Conservation (phyloP, 2,329 filamentous ascomycete genomes). For the Akanthomyces uredinophilus region DNA sequence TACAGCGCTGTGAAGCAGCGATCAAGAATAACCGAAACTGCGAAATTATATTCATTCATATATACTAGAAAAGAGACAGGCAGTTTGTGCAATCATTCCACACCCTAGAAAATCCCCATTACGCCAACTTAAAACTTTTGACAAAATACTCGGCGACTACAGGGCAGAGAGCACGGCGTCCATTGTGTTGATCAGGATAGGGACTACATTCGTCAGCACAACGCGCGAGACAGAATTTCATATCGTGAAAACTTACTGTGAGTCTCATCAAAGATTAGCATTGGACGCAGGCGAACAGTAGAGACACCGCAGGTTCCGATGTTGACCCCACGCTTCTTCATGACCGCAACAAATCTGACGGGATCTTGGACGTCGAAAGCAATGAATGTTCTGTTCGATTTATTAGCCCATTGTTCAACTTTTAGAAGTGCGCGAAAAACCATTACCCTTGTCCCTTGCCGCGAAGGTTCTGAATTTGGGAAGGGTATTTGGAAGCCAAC, state of each 20-base stretch:
- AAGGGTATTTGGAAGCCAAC: slow-evolving; percentile 61
- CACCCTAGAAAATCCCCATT: not conserved
- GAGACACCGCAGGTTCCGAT: slow-evolving; percentile 68
- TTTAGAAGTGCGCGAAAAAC: not conserved
- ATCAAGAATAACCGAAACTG: not conserved
- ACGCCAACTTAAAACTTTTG: too few species aligned
- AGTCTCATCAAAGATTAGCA: slow-evolving; percentile 47
- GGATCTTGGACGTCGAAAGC: slow-evolving; percentile 70
- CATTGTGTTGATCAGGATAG: slow-evolving; percentile 24
- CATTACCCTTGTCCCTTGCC: slow-evolving; percentile 51
- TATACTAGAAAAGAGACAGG: not conserved
- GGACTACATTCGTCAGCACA: slow-evolving; percentile 12
- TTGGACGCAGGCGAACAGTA: slow-evolving; percentile 69
- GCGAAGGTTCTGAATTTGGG: slow-evolving; percentile 66
- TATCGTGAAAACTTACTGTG: slow-evolving; percentile 40
- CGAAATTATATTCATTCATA: not conserved
- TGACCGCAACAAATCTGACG: slow-evolving; percentile 64
- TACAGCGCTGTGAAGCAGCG: too few species aligned
- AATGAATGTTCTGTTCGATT: slow-evolving; percentile 56
- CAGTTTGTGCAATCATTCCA: not conserved
- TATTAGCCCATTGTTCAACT: not conserved
- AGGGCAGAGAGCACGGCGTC: slow-evolving; percentile 26
- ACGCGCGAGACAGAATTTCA: not conserved
- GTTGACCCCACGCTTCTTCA: slow-evolving; percentile 69
- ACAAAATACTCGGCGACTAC: slow-evolving; percentile 12